Percentiles rank a stretch among this genome's conserved stretches.
These are phyloP conservation scores for Haplosporangium sp. DNA, from an alignment of 371 early-diverging fungal species.

Conservation along the genomic window DNA sequence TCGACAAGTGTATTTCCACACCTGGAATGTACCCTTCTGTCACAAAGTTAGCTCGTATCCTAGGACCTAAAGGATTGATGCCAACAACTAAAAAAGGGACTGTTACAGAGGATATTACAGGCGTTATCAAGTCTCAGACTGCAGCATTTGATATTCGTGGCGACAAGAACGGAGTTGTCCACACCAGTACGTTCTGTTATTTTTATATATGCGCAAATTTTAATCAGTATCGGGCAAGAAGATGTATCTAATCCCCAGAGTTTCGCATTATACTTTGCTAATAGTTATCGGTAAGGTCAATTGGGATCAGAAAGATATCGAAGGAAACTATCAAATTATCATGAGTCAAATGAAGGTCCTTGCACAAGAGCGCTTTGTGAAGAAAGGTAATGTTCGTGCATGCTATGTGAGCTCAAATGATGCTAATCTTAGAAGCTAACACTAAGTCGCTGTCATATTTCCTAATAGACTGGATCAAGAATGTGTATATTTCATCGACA, in stretches of 20 bases:
- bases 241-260: neutral
- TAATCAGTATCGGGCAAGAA: neutral
- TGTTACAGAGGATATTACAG: constrained; percentile 78
- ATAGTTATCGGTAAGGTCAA: constrained; percentile 64
- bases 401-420: no score
- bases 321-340: constrained; percentile 69
- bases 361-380: constrained; percentile 67
- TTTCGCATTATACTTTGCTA: neutral
- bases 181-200: constrained; percentile 63
- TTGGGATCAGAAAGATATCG: constrained; percentile 66
- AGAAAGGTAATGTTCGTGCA: constrained; percentile 58
- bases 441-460: neutral
- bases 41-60: constrained; percentile 88
- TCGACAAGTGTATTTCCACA: constrained; percentile 90
- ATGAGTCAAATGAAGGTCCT: constrained; percentile 68
- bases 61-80: constrained; percentile 97
- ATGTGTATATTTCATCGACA: constrained; percentile 69
- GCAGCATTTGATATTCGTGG: constrained; percentile 81
- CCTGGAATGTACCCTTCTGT: constrained; percentile 91
- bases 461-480: constrained; percentile 66
- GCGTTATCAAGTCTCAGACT: constrained; percentile 70
- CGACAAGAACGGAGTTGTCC: constrained; percentile 80
- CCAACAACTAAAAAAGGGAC: constrained; percentile 94
- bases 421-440: no score
- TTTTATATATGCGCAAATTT: neutral